Evolutionary conservation across 768 basidiomycete species (phyloP), one percentile per base, ranked within the genome.

Genomic region (Auriscalpium vulgare): DNA sequence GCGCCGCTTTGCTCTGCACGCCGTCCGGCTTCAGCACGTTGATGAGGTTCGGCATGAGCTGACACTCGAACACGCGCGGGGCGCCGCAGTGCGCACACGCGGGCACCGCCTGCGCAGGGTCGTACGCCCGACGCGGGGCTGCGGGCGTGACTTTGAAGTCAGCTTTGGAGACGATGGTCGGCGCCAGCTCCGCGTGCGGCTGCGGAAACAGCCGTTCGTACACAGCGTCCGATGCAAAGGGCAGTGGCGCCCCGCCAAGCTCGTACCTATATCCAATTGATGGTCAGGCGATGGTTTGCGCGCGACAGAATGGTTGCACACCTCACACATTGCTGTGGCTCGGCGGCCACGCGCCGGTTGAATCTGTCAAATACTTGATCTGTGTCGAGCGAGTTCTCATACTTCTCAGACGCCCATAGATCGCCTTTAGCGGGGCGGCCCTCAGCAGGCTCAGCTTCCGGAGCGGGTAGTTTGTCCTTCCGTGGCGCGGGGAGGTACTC

Each of bases 21-120:
- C 40, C 66, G 54, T 62, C 67, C 60, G 67, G 66, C 51, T 76
- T 73, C 13, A 97, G 74, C 13, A 91, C 71, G 51, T 89, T 89
- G 68, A 97, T 93, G 52, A 97, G 73, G 66, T 93, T 91, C 2
- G 95, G 95, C 84, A 95, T 95, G 53, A 97, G 75, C 68, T 98
- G 95, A 63, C 88, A 88, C 68, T 98, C 95, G 68, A 97, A 98
- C 19, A 86, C 79, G 14, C 92, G 80, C 46, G 72, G 73, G 3
- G 80, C 75, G 38, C 75, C 72, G 72, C 95, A 98, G 13, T 71
- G 64, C 2, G 83, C 75, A 67, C 95, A 98, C 0, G 69, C 58
- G 0, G 87, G 82, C 35, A 93, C 72, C 8, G 75, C 68, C 0
- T 74, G 63, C 4, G 82, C 71, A 29, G 29, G 29, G 47, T 75